Evolutionary conservation across 2,329 filamentous ascomycete genomes (phyloP).

Genomic region (Cladosporium sp.): DNA sequence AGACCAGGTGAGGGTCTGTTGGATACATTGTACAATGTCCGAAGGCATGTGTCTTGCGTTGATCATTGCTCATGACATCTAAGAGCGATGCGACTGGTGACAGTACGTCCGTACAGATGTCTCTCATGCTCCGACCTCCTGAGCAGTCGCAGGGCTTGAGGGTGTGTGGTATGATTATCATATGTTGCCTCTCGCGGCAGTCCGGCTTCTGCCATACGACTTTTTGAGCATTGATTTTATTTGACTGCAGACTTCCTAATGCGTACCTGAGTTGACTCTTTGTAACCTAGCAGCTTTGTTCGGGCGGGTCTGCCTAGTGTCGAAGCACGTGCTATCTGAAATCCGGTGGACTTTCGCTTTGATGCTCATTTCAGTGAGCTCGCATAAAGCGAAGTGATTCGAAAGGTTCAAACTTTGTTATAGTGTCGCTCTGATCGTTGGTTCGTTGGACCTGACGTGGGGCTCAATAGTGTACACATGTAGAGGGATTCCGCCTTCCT

Average conservation of each 20-base stretch:
- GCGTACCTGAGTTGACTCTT: not conserved
- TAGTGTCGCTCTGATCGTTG: not conserved
- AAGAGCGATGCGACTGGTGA: not conserved
- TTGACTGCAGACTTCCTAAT: not conserved
- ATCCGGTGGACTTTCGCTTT: not conserved
- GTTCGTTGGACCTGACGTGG: too few relatives aligned
- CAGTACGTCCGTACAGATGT: not conserved
- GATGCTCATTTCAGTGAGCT: not conserved
- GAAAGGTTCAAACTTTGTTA: not conserved
- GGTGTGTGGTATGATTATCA: not conserved
- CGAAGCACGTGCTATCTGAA: not conserved
- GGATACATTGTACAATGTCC: not conserved
- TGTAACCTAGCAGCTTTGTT: not conserved
- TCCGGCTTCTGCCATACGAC: not conserved
- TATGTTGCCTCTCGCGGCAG: not conserved
- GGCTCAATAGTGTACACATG: too few relatives aligned
- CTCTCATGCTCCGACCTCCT: not conserved
- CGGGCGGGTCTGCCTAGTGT: not conserved
- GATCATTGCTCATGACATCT: not conserved
- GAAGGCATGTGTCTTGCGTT: not conserved
- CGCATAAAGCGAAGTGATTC: not conserved
- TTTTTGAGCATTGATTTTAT: not conserved
- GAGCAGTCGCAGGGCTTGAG: not conserved
- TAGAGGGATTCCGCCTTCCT: too few relatives aligned
- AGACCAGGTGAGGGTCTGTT: not conserved